Evolutionary conservation across 345 rosid genomes (phyloP).

Genomic region (Hypericum perforatum): DNA sequence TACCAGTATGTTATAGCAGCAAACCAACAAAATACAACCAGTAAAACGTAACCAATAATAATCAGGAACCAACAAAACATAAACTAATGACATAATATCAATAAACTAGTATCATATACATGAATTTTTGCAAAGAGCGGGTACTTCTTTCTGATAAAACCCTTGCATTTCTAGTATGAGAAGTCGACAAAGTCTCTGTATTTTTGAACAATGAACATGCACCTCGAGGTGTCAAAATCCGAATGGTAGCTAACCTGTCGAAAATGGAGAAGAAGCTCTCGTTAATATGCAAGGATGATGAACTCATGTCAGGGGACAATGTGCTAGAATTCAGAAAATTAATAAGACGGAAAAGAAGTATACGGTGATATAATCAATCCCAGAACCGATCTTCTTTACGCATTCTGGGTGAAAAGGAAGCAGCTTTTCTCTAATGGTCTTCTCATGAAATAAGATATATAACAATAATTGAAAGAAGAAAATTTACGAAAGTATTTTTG

Average conservation of each 20-base stretch:
- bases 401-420: slow-evolving; percentile 81
- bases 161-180: slow-evolving; percentile 98
- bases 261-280: slow-evolving; percentile 6
- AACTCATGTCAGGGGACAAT: background rate
- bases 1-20: too few species aligned
- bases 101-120: too few species aligned
- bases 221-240: slow-evolving; percentile 62
- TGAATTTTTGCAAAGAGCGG: slow-evolving; percentile 87
- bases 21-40: too few species aligned
- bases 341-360: slow-evolving; percentile 12
- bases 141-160: slow-evolving; percentile 77
- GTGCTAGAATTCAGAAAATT: background rate
- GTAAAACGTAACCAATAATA: too few species aligned
- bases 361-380: slow-evolving; percentile 77
- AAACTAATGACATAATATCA: too few species aligned
- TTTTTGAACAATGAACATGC: slow-evolving; percentile 73
- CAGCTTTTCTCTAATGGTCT: slow-evolving; percentile 51
- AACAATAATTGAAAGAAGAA: background rate
- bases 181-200: slow-evolving; percentile 72
- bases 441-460: slow-evolving; percentile 33
- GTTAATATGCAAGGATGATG: too few species aligned
- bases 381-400: slow-evolving; percentile 75
- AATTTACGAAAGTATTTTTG: too few species aligned
- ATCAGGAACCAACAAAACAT: too few species aligned
- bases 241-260: slow-evolving; percentile 80